Conservation (phyloP, 352 stramenopile genomes). For the Globisporangium spiculum region DNA sequence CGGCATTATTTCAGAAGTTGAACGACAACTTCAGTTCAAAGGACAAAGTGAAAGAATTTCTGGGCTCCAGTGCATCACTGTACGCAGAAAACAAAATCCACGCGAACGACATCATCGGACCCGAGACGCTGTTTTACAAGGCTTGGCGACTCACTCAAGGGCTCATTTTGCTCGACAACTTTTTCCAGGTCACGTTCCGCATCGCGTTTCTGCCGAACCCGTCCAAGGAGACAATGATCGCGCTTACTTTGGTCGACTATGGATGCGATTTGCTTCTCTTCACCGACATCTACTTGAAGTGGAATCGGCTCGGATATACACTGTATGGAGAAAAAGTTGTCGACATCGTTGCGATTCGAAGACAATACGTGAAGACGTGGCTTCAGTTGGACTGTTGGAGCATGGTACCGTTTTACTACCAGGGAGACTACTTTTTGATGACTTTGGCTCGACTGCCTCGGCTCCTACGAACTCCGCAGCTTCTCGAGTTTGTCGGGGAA, state of each 20-base stretch:
- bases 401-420: slow-evolving; percentile 37
- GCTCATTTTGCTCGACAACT: slow-evolving; percentile 52
- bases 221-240: slow-evolving; percentile 20
- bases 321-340: slow-evolving; percentile 43
- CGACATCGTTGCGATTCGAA: slow-evolving; percentile 33
- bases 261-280: slow-evolving; percentile 32
- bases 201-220: slow-evolving; percentile 41
- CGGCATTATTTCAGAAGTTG: slow-evolving; percentile 22
- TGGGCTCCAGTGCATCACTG: slow-evolving; percentile 42
- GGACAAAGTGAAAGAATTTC: slow-evolving; percentile 38
- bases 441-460: slow-evolving; percentile 20
- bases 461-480: slow-evolving; percentile 19
- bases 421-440: slow-evolving; percentile 24
- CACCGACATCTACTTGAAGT: slow-evolving; percentile 41
- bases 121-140: slow-evolving; percentile 14
- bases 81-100: slow-evolving; percentile 42
- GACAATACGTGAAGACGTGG: slow-evolving; percentile 26
- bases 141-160: slow-evolving; percentile 12
- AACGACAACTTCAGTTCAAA: slow-evolving; percentile 45
- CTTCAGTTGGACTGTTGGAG: slow-evolving; percentile 38
- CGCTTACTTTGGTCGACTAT: slow-evolving; percentile 42
- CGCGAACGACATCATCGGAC: slow-evolving; percentile 23
- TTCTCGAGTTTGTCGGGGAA: slow-evolving; percentile 19
- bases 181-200: slow-evolving; percentile 47
- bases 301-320: slow-evolving; percentile 33